Conservation (phyloP, 768 basidiomycete genomes). For the Panus rudis region DNA sequence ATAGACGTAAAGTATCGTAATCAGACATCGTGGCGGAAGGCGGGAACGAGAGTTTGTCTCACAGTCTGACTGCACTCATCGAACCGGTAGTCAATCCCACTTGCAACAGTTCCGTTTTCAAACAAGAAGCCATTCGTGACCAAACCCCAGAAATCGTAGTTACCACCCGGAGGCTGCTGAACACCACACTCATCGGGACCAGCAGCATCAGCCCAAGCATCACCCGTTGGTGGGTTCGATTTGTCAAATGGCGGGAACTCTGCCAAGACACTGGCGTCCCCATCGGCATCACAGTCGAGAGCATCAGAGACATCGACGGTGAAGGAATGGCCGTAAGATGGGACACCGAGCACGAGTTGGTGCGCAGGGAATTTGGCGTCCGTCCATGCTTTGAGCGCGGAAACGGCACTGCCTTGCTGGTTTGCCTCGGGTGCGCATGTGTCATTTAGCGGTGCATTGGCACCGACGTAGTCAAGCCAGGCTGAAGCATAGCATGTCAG, state of each 20-base stretch:
- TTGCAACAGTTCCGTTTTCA: slow-evolving; percentile 35
- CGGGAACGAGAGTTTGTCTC: slow-evolving; percentile 15
- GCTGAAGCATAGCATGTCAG: not conserved
- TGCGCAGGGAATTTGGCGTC: slow-evolving; percentile 67
- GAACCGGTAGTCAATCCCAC: slow-evolving; percentile 45
- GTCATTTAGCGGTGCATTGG: slow-evolving; percentile 81
- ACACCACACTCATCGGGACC: slow-evolving; percentile 56
- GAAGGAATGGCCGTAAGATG: slow-evolving; percentile 80
- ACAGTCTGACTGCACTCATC: slow-evolving; percentile 75
- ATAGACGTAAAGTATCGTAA: not conserved
- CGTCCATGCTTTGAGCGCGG: slow-evolving; percentile 70
- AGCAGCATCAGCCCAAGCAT: slow-evolving; percentile 48
- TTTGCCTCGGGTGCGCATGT: slow-evolving; percentile 53
- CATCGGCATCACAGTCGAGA: slow-evolving; percentile 25
- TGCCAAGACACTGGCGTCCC: slow-evolving; percentile 26
- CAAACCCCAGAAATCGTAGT: slow-evolving; percentile 60
- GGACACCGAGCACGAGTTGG: slow-evolving; percentile 78
- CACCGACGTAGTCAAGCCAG: slow-evolving; percentile 44
- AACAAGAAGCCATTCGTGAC: slow-evolving; percentile 49
- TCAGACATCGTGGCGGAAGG: not conserved
- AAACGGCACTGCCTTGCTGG: slow-evolving; percentile 69
- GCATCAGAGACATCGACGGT: slow-evolving; percentile 32
- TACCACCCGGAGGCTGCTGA: slow-evolving; percentile 41
- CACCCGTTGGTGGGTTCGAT: slow-evolving; percentile 39
- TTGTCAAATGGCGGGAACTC: slow-evolving; percentile 47